Percentiles rank a stretch among this genome's conserved stretches.
These are phyloP conservation scores for Iberis pinnata DNA, from an alignment of 345 rosid species.

Conservation along the genomic window DNA sequence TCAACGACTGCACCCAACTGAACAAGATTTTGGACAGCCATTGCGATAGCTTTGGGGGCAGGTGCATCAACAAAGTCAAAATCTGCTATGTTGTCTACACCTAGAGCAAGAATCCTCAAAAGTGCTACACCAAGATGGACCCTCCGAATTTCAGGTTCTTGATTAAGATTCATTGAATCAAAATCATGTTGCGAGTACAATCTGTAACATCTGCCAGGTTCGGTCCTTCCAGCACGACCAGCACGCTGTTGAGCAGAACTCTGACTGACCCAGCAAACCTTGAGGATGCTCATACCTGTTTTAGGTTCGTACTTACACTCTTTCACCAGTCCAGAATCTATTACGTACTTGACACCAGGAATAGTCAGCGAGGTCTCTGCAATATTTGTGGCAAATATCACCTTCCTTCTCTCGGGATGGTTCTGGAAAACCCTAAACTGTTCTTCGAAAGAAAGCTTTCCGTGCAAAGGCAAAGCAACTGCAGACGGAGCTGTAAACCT, in stretches of 20 bases:
- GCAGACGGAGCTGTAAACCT: conserved; percentile 52
- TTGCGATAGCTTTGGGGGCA: conserved; percentile 51
- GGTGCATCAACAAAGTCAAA: conserved; percentile 95
- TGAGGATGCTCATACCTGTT: conserved; percentile 80
- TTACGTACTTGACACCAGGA: conserved; percentile 83
- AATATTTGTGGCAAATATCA: conserved; percentile 81
- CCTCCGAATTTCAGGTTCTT: conserved; percentile 81
- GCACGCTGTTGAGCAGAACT: conserved; percentile 89
- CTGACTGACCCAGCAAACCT: conserved; percentile 59
- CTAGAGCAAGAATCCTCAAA: conserved; percentile 73
- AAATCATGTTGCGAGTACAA: conserved; percentile 53
- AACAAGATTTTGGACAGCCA: conserved; percentile 64
- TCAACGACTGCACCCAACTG: conserved; percentile 64
- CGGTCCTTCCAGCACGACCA: conserved; percentile 98
- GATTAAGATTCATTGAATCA: conserved; percentile 52
- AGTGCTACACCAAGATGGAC: conserved; percentile 91
- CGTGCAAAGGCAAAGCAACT: conserved; percentile 69
- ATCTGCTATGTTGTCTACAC: conserved; percentile 42
- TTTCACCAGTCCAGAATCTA: conserved; percentile 83
- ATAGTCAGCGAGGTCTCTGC: conserved; percentile 98
- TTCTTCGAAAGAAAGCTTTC: conserved; percentile 69
- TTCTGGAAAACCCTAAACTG: conserved; percentile 57
- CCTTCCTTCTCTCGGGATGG: conserved; percentile 64
- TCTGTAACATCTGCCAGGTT: conserved; percentile 79
- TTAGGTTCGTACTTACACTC: conserved; percentile 68